These are phyloP conservation scores for Phylloporus scabripes DNA, from an alignment of 768 basidiomycete genomes.

Conservation along the genomic window DNA sequence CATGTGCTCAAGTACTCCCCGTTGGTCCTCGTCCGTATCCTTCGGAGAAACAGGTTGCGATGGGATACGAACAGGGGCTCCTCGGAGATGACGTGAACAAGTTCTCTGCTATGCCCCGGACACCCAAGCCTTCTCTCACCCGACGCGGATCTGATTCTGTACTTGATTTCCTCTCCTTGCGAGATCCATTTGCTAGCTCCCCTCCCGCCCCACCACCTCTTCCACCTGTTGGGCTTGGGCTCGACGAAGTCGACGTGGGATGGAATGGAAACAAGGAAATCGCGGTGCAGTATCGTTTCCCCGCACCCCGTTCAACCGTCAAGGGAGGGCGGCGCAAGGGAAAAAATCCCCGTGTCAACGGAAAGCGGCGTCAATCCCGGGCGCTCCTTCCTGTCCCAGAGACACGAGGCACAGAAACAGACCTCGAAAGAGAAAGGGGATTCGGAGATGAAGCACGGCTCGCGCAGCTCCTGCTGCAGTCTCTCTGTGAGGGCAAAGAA, in stretches of 20 bases:
- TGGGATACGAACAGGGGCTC: background rate
- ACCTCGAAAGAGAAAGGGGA: constrained; percentile 13
- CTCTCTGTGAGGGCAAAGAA: constrained; percentile 15
- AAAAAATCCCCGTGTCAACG: constrained; percentile 11
- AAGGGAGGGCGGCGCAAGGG: constrained; percentile 20
- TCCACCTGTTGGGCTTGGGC: constrained; percentile 23
- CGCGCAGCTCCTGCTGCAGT: constrained; percentile 29
- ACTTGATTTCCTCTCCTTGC: constrained; percentile 31
- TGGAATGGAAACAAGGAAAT: constrained; percentile 24
- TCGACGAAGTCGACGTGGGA: constrained; percentile 26
- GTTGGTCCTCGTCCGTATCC: background rate
- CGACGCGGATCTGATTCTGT: constrained; percentile 23
- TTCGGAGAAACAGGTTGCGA: constrained; percentile 6
- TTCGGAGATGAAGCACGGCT: constrained; percentile 28
- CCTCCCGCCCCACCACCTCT: constrained; percentile 31
- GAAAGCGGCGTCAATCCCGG: constrained; percentile 24
- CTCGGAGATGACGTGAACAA: background rate
- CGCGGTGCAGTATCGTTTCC: constrained; percentile 28
- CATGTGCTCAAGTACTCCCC: constrained; percentile 20
- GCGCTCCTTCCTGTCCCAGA: constrained; percentile 21
- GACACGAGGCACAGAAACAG: constrained; percentile 13
- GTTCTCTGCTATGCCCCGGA: constrained; percentile 2
- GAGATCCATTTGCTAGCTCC: constrained; percentile 30
- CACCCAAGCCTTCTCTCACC: constrained; percentile 17
- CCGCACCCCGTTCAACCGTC: constrained; percentile 28